A percentile compares a stretch with the other conserved stretches of the same genome.
phyloP scores from a whole-genome alignment of 2,329 filamentous ascomycete species.

The Cryphonectria naterciae region DNA sequence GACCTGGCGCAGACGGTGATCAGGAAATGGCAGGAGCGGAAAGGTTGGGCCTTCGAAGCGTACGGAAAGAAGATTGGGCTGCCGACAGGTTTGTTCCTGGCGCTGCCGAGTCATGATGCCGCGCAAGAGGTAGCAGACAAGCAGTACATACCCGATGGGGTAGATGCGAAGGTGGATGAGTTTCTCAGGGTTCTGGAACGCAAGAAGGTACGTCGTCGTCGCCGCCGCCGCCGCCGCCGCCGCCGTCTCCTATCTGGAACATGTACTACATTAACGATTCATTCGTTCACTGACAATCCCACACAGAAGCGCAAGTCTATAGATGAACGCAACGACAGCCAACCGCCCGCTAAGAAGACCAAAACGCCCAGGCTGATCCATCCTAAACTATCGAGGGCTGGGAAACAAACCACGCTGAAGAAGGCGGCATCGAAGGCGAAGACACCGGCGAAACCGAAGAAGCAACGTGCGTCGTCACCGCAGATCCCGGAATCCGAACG shows the following conservation, averaged over 20 bases:
- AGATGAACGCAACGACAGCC: slow-evolving; percentile 54
- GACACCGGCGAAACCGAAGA: slow-evolving; percentile 39
- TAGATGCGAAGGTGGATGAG: slow-evolving; percentile 77
- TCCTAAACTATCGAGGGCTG: slow-evolving; percentile 41
- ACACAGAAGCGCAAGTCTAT: slow-evolving; percentile 60
- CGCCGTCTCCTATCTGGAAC: not conserved
- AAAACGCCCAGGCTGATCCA: slow-evolving; percentile 34
- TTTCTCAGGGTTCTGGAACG: slow-evolving; percentile 68
- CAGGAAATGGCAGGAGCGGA: slow-evolving; percentile 82
- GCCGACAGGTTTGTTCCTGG: slow-evolving; percentile 76
- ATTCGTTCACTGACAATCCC: not conserved
- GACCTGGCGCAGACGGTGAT: slow-evolving; percentile 85
- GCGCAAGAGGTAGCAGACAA: slow-evolving; percentile 87
- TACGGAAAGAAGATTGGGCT: slow-evolving; percentile 81
- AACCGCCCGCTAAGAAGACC: slow-evolving; percentile 47
- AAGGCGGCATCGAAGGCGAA: slow-evolving; percentile 35
- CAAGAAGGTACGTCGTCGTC: slow-evolving; percentile 62
- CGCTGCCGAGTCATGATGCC: slow-evolving; percentile 74
- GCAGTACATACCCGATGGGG: slow-evolving; percentile 77
- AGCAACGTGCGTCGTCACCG: slow-evolving; percentile 37
- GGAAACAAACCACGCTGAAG: slow-evolving; percentile 37
- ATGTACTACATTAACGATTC: too few relatives aligned
- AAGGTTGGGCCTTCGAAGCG: slow-evolving; percentile 83
- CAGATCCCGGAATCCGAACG: slow-evolving; percentile 49
- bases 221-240: too few relatives aligned